Evolutionary conservation across 129 eudicot species (phyloP).

Genomic region (Centaurea solstitialis): DNA sequence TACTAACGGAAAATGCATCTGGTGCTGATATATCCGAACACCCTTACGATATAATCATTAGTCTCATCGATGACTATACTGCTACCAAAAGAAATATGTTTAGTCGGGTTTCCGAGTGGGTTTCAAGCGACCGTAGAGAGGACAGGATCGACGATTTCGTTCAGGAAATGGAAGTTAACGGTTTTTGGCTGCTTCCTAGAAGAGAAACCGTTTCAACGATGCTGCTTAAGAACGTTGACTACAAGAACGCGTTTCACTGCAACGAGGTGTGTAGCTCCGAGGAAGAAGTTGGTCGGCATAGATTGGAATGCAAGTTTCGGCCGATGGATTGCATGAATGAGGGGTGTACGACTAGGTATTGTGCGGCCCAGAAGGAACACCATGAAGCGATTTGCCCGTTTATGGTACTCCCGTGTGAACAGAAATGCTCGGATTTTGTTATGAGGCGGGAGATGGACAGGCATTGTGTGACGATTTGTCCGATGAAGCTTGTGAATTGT

Average conservation of each 20-base stretch:
- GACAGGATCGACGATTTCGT: constrained; percentile 84
- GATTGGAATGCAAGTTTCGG: constrained; percentile 60
- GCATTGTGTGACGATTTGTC: constrained; percentile 89
- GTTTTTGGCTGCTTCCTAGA: constrained; percentile 84
- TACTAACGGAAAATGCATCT: constrained; percentile 58
- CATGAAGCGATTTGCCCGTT: constrained; percentile 93
- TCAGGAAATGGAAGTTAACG: constrained; percentile 81
- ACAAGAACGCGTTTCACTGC: constrained; percentile 71
- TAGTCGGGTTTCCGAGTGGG: constrained; percentile 76
- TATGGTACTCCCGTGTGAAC: constrained; percentile 84
- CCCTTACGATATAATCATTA: constrained; percentile 75
- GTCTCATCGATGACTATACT: constrained; percentile 67
- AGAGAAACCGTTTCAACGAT: constrained; percentile 66
- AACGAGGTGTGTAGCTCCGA: constrained; percentile 48
- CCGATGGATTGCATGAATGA: constrained; percentile 55
- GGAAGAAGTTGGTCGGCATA: constrained; percentile 63
- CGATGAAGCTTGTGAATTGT: constrained; percentile 85
- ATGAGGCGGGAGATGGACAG: constrained; percentile 97
- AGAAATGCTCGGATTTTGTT: constrained; percentile 63
- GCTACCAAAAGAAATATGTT: constrained; percentile 61
- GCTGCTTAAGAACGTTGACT: constrained; percentile 71
- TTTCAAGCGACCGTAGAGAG: constrained; percentile 82
- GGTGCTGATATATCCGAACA: constrained; percentile 50
- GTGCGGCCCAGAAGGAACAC: constrained; percentile 64
- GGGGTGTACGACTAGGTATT: constrained; percentile 71